These are phyloP conservation scores for Pichia nanzhaoensis DNA, from an alignment of 805 yeast genomes.

Conservation along the genomic window DNA sequence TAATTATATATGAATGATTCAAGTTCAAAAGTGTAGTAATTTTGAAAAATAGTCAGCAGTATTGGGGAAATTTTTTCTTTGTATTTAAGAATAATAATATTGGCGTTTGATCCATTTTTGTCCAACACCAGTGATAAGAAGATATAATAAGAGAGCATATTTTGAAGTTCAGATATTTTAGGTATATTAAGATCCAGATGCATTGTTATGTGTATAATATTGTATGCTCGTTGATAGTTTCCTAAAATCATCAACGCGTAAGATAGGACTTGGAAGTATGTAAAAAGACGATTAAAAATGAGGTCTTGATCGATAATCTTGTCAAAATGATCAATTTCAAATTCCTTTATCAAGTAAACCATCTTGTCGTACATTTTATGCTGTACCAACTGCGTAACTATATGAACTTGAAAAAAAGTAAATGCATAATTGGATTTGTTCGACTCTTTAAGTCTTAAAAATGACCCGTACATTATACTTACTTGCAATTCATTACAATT, in stretches of 20 bases:
- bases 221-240: slow-evolving; percentile 17
- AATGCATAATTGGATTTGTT: neutral
- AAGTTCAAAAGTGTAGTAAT: slow-evolving; percentile 2
- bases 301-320: slow-evolving; percentile 2
- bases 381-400: slow-evolving; percentile 6
- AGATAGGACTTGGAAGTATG: slow-evolving; percentile 17
- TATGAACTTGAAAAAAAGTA: slow-evolving; percentile 10
- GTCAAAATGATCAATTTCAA: slow-evolving; percentile 15
- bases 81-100: neutral
- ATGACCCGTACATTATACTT: slow-evolving; percentile 2
- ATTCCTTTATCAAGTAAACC: neutral
- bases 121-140: slow-evolving; percentile 4
- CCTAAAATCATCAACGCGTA: slow-evolving; percentile 16
- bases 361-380: slow-evolving; percentile 7
- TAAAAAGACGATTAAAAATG: slow-evolving; percentile 10
- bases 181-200: neutral
- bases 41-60: slow-evolving; percentile 3
- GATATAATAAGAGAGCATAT: neutral
- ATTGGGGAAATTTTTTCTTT: neutral
- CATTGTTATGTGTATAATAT: slow-evolving; percentile 11
- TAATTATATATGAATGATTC: slow-evolving; percentile 3
- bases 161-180: neutral
- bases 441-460: neutral
- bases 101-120: neutral
- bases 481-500: slow-evolving; percentile 6